Base-by-base conservation (phyloP, 345 rosid genomes). In the Microcos paniculata region DNA sequence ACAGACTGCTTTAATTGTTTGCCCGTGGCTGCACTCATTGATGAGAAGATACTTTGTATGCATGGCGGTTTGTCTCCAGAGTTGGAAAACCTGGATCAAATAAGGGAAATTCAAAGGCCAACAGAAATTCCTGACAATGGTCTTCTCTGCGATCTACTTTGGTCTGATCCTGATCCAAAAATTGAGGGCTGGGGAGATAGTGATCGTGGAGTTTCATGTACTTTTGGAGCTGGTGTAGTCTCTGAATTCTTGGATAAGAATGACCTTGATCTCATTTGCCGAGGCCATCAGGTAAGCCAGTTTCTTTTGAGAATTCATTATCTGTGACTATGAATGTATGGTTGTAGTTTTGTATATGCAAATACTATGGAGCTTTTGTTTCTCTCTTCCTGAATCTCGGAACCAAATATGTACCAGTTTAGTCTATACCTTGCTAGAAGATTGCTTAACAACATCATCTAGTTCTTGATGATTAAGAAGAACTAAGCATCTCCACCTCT, bases 21-120 rank as follows among this genome's bases (percentile, higher is more conserved):
- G 77, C 98, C 99, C 0, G 99, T 92, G 33, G 97, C 98, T 16
- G 99, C 98, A 16, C 90, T 92, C 51, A 85, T 96, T 38, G 98
- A 92, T 71, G 90, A 82, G 33, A 94, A 96, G 90, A 96, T 96
- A 79, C 77, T 96, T 3, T 96, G 99, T 72, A 96, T 96, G 99
- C 99, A 96, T 11, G 99, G 99, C 0, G 99, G 99, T 31, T 84
- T 96, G 55, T 96, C 99, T 0, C 98, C 97, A 0, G 98, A 91
- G 42, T 63, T 96, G 85, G 86, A 88, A 24, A 85, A 81, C 68
- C 52, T 94, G 86, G 84, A 87, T 28, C 98, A 94, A 85, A 91
- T 96, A 76, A 85, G 82, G 79, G 88, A 92, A 76, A 89, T 96
- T 78, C 71, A 81, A 40, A 91, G 99, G 87, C 98, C 99, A 66